Conservation (phyloP, 192 early-diverging fungal genomes). For the Coemansia sp. region DNA sequence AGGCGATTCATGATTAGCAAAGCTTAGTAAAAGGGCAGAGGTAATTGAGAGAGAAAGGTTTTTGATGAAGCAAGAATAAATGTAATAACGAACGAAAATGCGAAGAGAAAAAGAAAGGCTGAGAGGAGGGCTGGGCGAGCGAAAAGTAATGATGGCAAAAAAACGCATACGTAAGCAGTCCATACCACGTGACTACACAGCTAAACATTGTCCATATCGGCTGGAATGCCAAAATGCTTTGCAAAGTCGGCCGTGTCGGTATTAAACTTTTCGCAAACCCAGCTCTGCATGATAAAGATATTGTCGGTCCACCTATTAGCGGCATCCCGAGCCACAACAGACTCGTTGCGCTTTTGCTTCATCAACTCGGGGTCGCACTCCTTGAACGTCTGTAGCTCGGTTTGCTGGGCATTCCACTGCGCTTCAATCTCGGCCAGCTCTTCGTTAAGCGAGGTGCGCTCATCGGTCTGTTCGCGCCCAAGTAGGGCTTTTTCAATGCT, state of each 20-base stretch:
- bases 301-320: slow-evolving; percentile 92
- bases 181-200: slow-evolving; percentile 17
- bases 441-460: slow-evolving; percentile 58
- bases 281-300: slow-evolving; percentile 79
- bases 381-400: slow-evolving; percentile 66
- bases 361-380: slow-evolving; percentile 80
- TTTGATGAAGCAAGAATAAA: neutral
- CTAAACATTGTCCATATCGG: slow-evolving; percentile 69
- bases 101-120: neutral
- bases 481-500: slow-evolving; percentile 55
- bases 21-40: neutral
- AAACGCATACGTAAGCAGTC: neutral
- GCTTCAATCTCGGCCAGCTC: slow-evolving; percentile 60
- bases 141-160: neutral
- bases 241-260: slow-evolving; percentile 67
- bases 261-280: slow-evolving; percentile 69
- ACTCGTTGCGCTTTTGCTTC: slow-evolving; percentile 63
- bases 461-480: slow-evolving; percentile 69
- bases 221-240: slow-evolving; percentile 65
- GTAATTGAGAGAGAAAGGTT: neutral
- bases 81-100: neutral
- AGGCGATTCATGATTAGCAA: slow-evolving; percentile 35
- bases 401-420: slow-evolving; percentile 38
- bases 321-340: slow-evolving; percentile 64
- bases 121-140: neutral